These are phyloP conservation scores for Trichosporon sp. DNA, from an alignment of 1,284 basidiomycete genomes.

Conservation along the genomic window DNA sequence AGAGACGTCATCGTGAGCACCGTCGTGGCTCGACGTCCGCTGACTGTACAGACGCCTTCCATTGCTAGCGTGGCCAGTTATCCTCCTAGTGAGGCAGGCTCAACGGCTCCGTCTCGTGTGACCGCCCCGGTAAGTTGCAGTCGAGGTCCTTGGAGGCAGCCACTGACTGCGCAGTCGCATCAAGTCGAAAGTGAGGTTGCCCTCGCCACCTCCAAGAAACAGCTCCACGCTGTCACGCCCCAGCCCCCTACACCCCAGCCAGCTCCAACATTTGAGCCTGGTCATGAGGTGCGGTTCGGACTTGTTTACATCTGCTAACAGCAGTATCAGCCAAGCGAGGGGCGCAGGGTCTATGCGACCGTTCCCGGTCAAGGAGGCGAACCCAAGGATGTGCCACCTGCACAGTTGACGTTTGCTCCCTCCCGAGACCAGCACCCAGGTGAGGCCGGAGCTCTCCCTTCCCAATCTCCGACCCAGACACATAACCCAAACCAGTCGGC, in stretches of 20 bases:
- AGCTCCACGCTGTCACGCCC: neutral
- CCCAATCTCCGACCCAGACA: no score
- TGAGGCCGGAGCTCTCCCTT: neutral
- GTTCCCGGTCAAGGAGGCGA: neutral
- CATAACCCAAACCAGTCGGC: neutral
- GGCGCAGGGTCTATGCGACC: neutral
- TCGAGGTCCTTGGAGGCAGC: neutral
- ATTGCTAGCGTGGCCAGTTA: neutral
- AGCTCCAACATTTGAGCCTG: neutral
- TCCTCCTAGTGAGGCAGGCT: neutral
- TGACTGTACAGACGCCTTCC: neutral
- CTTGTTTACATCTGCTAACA: neutral
- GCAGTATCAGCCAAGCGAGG: neutral
- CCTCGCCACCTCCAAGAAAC: neutral
- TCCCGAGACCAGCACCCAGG: no score
- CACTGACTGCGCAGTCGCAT: neutral
- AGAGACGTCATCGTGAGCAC: neutral
- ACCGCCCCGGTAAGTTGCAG: neutral
- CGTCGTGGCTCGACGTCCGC: neutral
- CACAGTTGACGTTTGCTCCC: neutral
- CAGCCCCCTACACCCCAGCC: neutral
- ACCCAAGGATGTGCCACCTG: neutral
- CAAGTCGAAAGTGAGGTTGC: neutral
- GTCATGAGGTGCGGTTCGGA: neutral
- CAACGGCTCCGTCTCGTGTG: neutral